Conservation (phyloP, 331 rosid species). For the Malus hybrid region DNA sequence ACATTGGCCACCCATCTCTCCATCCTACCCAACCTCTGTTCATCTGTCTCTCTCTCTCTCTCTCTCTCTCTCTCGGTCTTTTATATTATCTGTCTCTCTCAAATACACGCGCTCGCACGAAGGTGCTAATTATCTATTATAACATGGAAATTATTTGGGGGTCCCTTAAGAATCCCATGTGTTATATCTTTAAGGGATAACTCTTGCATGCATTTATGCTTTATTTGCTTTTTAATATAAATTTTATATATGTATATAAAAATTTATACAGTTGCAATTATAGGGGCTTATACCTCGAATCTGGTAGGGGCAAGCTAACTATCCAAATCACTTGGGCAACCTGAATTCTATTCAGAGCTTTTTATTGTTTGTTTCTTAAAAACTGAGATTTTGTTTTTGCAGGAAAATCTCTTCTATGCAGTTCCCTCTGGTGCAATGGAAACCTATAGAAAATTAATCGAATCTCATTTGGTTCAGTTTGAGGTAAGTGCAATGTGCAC, state of each 20-base stretch:
- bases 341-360: neutral
- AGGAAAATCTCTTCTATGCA: slow-evolving; percentile 80
- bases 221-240: neutral
- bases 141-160: neutral
- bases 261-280: neutral
- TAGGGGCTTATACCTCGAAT: neutral
- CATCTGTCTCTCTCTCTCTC: neutral
- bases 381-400: slow-evolving; percentile 29
- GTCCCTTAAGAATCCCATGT: neutral
- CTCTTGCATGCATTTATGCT: neutral
- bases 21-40: neutral
- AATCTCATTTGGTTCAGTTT: slow-evolving; percentile 52
- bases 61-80: too few species aligned
- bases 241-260: neutral
- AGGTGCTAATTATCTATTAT: neutral
- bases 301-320: neutral
- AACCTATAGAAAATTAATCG: slow-evolving; percentile 74
- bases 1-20: slow-evolving; percentile 10
- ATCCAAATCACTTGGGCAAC: neutral
- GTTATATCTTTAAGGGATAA: neutral
- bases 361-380: neutral
- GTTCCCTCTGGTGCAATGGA: slow-evolving; percentile 75
- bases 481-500: slow-evolving; percentile 45
- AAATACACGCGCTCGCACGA: neutral
- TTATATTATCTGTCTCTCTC: neutral